Base-by-base conservation (phyloP, 2,329 filamentous ascomycete genomes). In the Hypoxylon sp. region DNA sequence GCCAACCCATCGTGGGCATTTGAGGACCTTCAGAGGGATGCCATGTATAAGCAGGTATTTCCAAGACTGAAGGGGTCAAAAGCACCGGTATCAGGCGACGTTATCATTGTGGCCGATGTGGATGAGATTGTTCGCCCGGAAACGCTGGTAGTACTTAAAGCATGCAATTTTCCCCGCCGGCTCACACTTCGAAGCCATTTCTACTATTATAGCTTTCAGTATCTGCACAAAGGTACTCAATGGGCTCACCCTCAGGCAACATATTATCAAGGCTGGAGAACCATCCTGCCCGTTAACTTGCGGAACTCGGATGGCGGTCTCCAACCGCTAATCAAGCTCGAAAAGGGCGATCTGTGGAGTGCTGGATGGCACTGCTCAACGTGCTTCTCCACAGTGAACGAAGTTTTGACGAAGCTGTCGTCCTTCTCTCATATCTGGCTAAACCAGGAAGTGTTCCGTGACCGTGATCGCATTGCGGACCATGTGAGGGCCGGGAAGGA, bases 191-290 rank as follows among this genome's bases (percentile, higher is more conserved):
- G 79, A 56, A 85, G 82, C 67, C 79, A 80, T 28, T 86, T 87
- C 73, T 88, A 86, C 78, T 87, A 87, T 74, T 89, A 88, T 76
- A 84, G 82, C 64, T 88, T 86, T 75, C 85, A 88, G 73, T 87
- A 83, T 75, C 79, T 84, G 65, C 82, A 82, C 67, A 76, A 73
- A 19, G 81, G 80, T 25, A 58, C 73, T 28, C 79, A 86, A 65
- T 90, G 87, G 87, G 75, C 79, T 6, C 87, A 89, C 61, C 88
- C 88, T 0, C 86, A 90, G 74, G 88, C 87, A 1, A 90, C 87
- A 1, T 83, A 82, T 60, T 90, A 84, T 75, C 77, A 81, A 51
- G 84, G 83, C 25, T 65, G 70, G 73, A 49, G 79, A 72, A 90
- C 88, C 5, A 78, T 90, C 49, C 75, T 79, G 19, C 88, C 88